These are phyloP conservation scores for Ormosia semicastrata DNA, from an alignment of 306 rosid genomes.

Conservation along the genomic window DNA sequence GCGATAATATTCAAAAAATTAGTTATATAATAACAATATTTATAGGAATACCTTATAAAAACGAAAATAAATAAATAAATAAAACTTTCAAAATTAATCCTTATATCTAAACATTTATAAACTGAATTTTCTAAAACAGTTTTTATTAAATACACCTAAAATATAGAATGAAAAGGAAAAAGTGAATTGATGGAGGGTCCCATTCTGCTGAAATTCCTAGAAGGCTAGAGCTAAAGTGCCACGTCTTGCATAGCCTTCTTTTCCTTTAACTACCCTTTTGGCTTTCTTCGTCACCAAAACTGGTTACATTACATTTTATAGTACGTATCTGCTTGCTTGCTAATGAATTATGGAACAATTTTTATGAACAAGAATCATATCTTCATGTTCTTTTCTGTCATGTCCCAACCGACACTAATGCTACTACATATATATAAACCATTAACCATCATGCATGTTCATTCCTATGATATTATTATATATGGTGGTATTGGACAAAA, in stretches of 20 bases:
- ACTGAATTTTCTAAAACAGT: too few relatives aligned
- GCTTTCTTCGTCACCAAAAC: slow-evolving; percentile 15
- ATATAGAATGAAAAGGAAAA: background rate
- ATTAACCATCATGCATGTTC: background rate
- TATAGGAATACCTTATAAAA: too few relatives aligned
- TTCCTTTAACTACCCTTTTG: slow-evolving; percentile 26
- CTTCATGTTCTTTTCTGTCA: slow-evolving; percentile 12
- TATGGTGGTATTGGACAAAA: background rate
- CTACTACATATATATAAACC: background rate
- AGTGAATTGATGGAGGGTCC: slow-evolving; percentile 26
- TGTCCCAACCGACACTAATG: slow-evolving; percentile 28
- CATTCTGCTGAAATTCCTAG: slow-evolving; percentile 21
- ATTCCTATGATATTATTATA: background rate
- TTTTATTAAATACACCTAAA: too few relatives aligned
- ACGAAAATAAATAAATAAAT: too few relatives aligned
- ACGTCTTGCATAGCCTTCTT: slow-evolving; percentile 5
- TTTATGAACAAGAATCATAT: slow-evolving; percentile 22
- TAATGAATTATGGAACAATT: slow-evolving; percentile 35
- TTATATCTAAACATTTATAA: too few relatives aligned
- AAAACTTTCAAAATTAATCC: too few relatives aligned
- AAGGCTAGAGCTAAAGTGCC: slow-evolving; percentile 19
- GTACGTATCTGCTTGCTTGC: slow-evolving; percentile 21
- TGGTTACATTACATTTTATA: background rate
- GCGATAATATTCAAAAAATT: too few relatives aligned
- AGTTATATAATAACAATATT: too few relatives aligned